Percentiles rank a stretch among this genome's conserved stretches.
phyloP scores from a whole-genome alignment of 108 stramenopile species.

The Aurantiochytrium sp. region DNA sequence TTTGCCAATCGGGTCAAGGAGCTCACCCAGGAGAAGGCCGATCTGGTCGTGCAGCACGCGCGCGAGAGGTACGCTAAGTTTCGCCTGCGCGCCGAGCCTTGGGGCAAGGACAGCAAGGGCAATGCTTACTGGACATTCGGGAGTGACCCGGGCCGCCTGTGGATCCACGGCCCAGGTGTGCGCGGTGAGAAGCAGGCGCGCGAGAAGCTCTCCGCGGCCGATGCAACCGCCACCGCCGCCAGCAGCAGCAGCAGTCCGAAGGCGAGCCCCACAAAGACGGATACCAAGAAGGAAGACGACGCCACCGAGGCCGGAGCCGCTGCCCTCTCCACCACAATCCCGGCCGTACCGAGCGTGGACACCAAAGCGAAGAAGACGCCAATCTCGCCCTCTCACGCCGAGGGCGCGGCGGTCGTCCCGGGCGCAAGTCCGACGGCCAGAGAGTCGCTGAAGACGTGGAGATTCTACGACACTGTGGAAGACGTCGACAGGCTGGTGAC shows the following conservation, averaged over 20 bases:
- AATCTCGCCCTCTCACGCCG: neutral
- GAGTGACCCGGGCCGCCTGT: neutral
- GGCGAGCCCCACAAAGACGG: too few species aligned
- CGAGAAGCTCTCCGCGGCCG: neutral
- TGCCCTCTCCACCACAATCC: neutral
- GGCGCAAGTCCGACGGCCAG: neutral
- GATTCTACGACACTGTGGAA: neutral
- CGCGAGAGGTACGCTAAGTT: neutral
- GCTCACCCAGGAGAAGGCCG: neutral
- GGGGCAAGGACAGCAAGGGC: neutral
- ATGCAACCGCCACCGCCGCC: too few species aligned
- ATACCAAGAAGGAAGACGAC: too few species aligned
- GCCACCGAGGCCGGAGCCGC: too few species aligned
- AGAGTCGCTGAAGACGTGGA: neutral
- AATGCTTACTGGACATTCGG: neutral
- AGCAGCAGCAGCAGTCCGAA: too few species aligned
- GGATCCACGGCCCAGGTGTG: neutral
- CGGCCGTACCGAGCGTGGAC: neutral
- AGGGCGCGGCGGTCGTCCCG: neutral
- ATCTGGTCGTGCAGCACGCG: neutral
- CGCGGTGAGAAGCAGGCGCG: neutral
- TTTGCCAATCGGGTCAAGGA: neutral
- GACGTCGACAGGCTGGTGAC: neutral
- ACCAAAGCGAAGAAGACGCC: neutral
- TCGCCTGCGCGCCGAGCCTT: neutral